A percentile compares a stretch with the other conserved stretches of the same genome.
Evolutionary conservation across 1,284 basidiomycete species (phyloP).

Genomic region (Gymnopus androsaceus): DNA sequence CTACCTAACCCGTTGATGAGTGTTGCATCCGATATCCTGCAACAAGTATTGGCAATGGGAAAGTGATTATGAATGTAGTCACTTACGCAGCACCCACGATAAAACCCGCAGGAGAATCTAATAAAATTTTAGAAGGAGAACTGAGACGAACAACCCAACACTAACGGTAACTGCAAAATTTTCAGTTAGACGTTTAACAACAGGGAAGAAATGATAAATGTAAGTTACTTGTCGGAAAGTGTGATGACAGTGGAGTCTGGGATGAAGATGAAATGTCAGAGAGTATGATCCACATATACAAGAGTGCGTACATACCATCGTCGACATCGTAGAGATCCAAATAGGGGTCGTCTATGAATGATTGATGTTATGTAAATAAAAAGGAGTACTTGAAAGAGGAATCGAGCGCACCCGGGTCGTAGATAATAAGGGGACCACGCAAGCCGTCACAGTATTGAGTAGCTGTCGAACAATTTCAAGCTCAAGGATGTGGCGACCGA

Average conservation of each 20-base stretch:
- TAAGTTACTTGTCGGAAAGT: constrained; percentile 47
- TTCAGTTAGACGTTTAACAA: no score
- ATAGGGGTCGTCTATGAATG: constrained; percentile 45
- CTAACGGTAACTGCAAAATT: no score
- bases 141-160: neutral
- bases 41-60: no score
- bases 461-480: constrained; percentile 6
- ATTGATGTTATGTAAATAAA: no score
- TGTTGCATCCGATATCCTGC: constrained; percentile 30
- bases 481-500: neutral
- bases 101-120: constrained; percentile 1
- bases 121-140: constrained; percentile 7
- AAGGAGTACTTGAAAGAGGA: no score
- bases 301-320: constrained; percentile 36
- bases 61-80: neutral
- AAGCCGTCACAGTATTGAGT: constrained; percentile 42
- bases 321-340: constrained; percentile 44
- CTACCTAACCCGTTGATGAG: constrained; percentile 43
- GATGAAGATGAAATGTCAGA: no score
- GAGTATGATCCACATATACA: no score
- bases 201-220: no score
- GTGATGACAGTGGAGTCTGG: constrained; percentile 40
- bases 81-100: constrained; percentile 1
- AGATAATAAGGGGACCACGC: constrained; percentile 44
- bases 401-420: no score